Percentiles rank a stretch among this genome's conserved stretches.
Conservation (phyloP, 192 early-diverging fungal species). For the Umbelopsis sp. region DNA sequence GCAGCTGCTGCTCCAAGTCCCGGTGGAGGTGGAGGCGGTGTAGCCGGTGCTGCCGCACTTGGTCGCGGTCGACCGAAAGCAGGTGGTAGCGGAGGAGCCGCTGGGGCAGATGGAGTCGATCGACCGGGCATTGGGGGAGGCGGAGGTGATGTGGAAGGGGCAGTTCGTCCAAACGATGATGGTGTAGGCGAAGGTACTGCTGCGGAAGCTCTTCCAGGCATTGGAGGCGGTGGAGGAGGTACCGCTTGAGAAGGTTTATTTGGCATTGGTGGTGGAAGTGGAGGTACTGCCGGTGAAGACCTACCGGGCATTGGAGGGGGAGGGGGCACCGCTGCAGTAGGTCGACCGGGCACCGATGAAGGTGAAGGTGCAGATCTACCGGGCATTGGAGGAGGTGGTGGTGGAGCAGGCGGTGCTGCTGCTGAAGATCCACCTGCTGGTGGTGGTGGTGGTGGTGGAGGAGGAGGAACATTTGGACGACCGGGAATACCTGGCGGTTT, state of each 20-base stretch:
- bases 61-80: neutral
- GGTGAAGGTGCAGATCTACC: neutral
- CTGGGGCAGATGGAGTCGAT: neutral
- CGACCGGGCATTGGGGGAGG: neutral
- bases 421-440: neutral
- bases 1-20: neutral
- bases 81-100: constrained; percentile 17
- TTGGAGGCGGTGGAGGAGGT: neutral
- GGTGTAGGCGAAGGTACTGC: neutral
- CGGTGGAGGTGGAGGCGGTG: constrained; percentile 28
- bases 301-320: constrained; percentile 18
- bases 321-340: constrained; percentile 11
- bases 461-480: neutral
- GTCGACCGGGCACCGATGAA: neutral
- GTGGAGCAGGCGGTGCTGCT: neutral
- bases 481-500: constrained; percentile 6
- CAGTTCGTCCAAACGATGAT: constrained; percentile 12
- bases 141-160: neutral
- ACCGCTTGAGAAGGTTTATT: neutral
- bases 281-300: neutral
- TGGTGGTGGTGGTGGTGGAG: neutral
- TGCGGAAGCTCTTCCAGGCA: neutral
- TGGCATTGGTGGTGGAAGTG: neutral
- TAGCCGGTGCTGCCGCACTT: neutral
- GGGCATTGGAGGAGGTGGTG: constrained; percentile 9